Evolutionary conservation across 2,329 filamentous ascomycete species (phyloP).

Genomic region (Fusarium sororula): DNA sequence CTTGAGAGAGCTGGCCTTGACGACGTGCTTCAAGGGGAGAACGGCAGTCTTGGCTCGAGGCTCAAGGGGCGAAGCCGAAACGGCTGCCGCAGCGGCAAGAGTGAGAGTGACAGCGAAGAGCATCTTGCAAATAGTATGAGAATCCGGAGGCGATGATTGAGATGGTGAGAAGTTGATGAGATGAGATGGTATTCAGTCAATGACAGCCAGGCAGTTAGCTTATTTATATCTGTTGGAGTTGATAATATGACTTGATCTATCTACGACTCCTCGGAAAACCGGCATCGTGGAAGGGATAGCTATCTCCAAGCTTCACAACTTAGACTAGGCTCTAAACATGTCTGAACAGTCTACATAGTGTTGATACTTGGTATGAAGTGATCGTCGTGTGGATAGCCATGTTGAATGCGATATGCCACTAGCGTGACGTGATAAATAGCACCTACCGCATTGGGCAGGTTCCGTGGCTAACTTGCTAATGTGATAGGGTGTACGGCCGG

Average conservation of each 20-base stretch:
- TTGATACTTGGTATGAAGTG: neutral
- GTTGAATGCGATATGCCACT: neutral
- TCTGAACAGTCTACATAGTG: neutral
- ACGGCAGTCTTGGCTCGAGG: neutral
- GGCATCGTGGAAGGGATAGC: neutral
- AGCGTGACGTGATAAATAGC: neutral
- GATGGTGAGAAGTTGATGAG: neutral
- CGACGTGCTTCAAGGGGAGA: neutral
- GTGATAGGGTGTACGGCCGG: neutral
- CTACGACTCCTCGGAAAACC: neutral
- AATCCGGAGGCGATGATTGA: too few species aligned
- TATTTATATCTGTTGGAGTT: neutral
- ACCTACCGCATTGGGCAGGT: neutral
- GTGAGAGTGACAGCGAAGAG: neutral
- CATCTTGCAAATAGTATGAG: neutral
- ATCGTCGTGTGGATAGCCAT: neutral
- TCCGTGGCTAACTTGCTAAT: neutral
- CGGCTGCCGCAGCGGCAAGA: neutral
- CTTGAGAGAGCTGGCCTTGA: neutral
- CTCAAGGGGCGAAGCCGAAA: neutral
- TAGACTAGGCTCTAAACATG: neutral
- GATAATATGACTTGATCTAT: neutral
- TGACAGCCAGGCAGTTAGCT: neutral
- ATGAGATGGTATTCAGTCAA: too few species aligned
- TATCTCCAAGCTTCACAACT: accelerated